A percentile compares a stretch with the other conserved stretches of the same genome.
These are phyloP conservation scores for Taphrina sp. DNA, from an alignment of 1,139 yeast species.

Conservation along the genomic window DNA sequence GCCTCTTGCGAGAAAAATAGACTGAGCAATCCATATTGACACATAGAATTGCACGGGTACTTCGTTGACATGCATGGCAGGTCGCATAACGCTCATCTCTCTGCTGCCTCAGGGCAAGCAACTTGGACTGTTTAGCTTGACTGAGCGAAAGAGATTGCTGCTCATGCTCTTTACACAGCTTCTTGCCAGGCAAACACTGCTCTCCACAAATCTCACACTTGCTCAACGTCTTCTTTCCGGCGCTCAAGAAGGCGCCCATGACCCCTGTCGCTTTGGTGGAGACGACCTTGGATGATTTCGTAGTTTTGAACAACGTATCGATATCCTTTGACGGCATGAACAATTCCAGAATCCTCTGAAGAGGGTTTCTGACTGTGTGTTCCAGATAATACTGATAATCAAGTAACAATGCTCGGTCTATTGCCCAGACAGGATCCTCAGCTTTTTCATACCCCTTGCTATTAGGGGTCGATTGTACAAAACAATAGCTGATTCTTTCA, in stretches of 20 bases:
- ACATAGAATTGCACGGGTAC: conserved; percentile 11
- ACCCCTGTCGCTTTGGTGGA: conserved; percentile 23
- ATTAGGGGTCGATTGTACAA: conserved; percentile 24
- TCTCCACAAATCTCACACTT: conserved; percentile 29
- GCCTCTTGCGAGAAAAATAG: conserved; percentile 22
- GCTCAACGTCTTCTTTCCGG: conserved; percentile 27
- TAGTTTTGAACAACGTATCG: conserved; percentile 18
- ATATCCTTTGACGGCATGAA: conserved; percentile 25
- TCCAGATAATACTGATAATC: conserved; percentile 29
- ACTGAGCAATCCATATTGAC: conserved; percentile 25
- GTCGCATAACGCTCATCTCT: conserved; percentile 7
- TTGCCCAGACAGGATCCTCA: conserved; percentile 28
- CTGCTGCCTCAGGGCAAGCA: not conserved
- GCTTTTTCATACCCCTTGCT: conserved; percentile 30
- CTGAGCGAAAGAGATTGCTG: not conserved
- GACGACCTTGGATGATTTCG: conserved; percentile 20
- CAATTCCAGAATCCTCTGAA: conserved; percentile 21
- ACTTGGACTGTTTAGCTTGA: conserved; percentile 5
- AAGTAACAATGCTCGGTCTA: conserved; percentile 18
- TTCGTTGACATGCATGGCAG: conserved; percentile 24
- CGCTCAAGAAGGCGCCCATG: conserved; percentile 30
- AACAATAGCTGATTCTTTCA: conserved; percentile 26
- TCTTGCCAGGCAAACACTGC: conserved; percentile 7
- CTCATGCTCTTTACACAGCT: conserved; percentile 20
- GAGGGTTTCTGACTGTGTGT: conserved; percentile 29